phyloP scores from a whole-genome alignment of 345 rosid genomes.

The Cardiospermum halicacabum region DNA sequence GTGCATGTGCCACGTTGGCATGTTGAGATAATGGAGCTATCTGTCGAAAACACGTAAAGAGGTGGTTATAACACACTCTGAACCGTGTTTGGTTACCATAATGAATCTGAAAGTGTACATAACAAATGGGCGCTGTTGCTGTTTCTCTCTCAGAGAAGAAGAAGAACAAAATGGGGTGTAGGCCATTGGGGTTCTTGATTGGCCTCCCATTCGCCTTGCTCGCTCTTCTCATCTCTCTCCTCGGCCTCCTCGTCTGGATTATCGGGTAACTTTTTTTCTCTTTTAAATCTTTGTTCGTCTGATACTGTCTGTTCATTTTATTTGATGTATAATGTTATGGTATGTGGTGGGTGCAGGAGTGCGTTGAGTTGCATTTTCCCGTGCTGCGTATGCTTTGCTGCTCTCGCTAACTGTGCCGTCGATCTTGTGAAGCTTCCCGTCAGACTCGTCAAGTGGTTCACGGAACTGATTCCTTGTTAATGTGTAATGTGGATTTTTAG shows the following conservation, averaged over 20 bases:
- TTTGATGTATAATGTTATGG: no score
- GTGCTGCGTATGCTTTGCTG: conserved; percentile 67
- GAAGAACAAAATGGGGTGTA: conserved; percentile 45
- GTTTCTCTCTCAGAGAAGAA: not conserved
- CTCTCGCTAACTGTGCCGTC: conserved; percentile 61
- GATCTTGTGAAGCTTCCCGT: conserved; percentile 65
- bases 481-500: not conserved
- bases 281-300: not conserved
- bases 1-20: no score
- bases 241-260: conserved; percentile 73
- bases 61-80: no score
- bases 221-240: conserved; percentile 53
- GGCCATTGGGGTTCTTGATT: conserved; percentile 74
- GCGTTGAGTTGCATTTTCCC: conserved; percentile 85
- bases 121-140: no score
- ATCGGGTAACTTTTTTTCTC: conserved; percentile 45
- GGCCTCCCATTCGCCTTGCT: conserved; percentile 79
- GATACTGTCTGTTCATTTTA: not conserved
- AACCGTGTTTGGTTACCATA: no score
- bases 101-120: no score
- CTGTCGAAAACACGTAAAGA: no score
- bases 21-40: no score
- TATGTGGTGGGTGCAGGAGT: conserved; percentile 54
- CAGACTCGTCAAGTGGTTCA: conserved; percentile 60
- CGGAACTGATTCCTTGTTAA: conserved; percentile 71